Conservation (phyloP, 768 basidiomycete genomes). For the Rhodotorula toruloides region DNA sequence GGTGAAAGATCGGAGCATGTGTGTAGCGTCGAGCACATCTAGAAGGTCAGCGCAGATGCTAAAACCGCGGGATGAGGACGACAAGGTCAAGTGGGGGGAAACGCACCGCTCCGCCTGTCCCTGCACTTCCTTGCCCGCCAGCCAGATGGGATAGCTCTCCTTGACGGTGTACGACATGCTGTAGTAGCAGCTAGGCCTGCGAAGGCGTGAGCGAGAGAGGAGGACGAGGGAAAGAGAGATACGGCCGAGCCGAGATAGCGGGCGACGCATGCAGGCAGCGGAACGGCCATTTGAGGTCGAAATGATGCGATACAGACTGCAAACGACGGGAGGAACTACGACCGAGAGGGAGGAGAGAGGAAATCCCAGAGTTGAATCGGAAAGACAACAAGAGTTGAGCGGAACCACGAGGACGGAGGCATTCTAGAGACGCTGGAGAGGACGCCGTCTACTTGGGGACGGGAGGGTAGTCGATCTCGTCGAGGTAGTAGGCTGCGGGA, state of each 20-base stretch:
- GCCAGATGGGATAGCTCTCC: constrained; percentile 12
- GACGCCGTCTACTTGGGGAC: constrained; percentile 7
- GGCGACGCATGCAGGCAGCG: not conserved
- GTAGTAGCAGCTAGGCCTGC: not conserved
- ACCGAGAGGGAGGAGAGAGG: no score
- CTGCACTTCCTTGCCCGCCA: constrained; percentile 8
- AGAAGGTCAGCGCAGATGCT: no score
- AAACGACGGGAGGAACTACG: not conserved
- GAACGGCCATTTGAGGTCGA: not conserved
- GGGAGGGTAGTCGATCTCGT: constrained; percentile 14
- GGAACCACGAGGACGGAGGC: no score
- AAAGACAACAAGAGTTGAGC: no score
- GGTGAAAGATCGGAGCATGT: no score
- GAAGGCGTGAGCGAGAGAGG: not conserved
- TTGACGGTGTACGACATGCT: constrained; percentile 20
- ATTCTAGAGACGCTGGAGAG: not conserved
- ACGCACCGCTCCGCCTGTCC: constrained; percentile 13
- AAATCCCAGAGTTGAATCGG: no score
- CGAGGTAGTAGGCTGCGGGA: constrained; percentile 15
- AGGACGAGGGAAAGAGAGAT: not conserved
- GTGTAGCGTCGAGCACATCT: no score
- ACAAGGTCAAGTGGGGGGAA: not conserved
- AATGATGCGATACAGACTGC: not conserved
- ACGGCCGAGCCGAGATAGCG: not conserved
- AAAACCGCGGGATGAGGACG: no score